Percentiles rank a stretch among this genome's conserved stretches.
Evolutionary conservation across 768 basidiomycete genomes (phyloP).

Genomic region (Boletus sp.): DNA sequence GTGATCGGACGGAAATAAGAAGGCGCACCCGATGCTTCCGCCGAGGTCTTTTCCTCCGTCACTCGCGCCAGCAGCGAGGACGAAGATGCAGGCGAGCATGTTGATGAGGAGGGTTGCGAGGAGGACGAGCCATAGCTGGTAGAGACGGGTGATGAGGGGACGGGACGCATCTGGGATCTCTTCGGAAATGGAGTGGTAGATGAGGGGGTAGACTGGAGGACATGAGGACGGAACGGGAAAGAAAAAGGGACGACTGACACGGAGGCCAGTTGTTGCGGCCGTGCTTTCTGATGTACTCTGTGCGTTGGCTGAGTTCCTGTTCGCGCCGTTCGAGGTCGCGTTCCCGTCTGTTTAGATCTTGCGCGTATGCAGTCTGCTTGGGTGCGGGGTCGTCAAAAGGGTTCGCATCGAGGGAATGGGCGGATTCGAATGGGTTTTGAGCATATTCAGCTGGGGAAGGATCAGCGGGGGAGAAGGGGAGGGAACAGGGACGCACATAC

Average conservation of each 20-base stretch:
- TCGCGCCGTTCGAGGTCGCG: conserved; percentile 79
- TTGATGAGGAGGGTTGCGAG: conserved; percentile 79
- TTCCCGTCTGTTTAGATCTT: conserved; percentile 75
- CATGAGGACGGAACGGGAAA: conserved; percentile 17
- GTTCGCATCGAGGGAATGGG: conserved; percentile 81
- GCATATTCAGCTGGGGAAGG: conserved; percentile 29
- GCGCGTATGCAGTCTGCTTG: conserved; percentile 44
- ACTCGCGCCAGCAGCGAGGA: conserved; percentile 71
- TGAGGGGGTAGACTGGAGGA: conserved; percentile 79
- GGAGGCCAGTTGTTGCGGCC: conserved; percentile 94
- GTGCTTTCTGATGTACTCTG: conserved; percentile 65
- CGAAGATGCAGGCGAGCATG: conserved; percentile 83
- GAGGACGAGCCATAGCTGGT: conserved; percentile 93
- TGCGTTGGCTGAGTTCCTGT: conserved; percentile 63
- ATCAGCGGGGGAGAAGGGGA: neutral
- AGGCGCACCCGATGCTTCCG: conserved; percentile 71
- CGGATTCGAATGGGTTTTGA: conserved; percentile 82
- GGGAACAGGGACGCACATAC: conserved; percentile 17
- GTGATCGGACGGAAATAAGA: conserved; percentile 19
- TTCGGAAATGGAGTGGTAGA: conserved; percentile 89
- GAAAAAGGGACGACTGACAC: conserved; percentile 48
- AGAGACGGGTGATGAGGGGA: conserved; percentile 79
- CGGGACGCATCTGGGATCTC: conserved; percentile 85
- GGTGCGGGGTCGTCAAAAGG: conserved; percentile 84
- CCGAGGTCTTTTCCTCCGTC: conserved; percentile 81